Percentiles rank a stretch among this genome's conserved stretches.
phyloP scores from a whole-genome alignment of 2,329 filamentous ascomycete species.

The Parasarocladium wereldwijsianum region DNA sequence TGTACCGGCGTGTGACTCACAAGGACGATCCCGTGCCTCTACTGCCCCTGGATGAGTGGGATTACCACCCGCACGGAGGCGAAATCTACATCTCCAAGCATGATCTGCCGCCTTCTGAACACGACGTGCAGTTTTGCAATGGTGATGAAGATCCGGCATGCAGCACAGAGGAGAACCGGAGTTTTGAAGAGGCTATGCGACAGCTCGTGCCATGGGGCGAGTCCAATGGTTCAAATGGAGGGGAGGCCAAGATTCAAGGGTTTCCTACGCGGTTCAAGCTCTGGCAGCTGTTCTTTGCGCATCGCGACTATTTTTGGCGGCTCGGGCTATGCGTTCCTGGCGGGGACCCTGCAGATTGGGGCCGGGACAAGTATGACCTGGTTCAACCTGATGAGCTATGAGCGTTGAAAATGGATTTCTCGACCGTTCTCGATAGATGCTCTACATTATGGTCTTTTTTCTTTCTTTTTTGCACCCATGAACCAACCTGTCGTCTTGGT shows the following conservation, averaged over 20 bases:
- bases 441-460: too few relatives aligned
- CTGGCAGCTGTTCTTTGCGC: slow-evolving; percentile 89
- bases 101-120: slow-evolving; percentile 49
- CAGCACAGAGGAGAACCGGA: slow-evolving; percentile 44
- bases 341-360: slow-evolving; percentile 57
- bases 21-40: slow-evolving; percentile 76
- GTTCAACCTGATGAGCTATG: slow-evolving; percentile 7
- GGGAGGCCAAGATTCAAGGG: slow-evolving; percentile 23
- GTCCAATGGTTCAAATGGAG: slow-evolving; percentile 11
- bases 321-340: slow-evolving; percentile 79
- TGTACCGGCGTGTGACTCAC: slow-evolving; percentile 73
- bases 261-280: slow-evolving; percentile 50
- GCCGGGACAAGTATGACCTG: slow-evolving; percentile 31
- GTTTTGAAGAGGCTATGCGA: slow-evolving; percentile 13
- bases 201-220: slow-evolving; percentile 11
- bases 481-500: too few relatives aligned
- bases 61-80: slow-evolving; percentile 69
- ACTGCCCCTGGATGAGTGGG: slow-evolving; percentile 77
- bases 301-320: slow-evolving; percentile 94
- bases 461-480: too few relatives aligned
- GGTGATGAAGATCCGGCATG: slow-evolving; percentile 61
- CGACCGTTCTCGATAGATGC: too few relatives aligned
- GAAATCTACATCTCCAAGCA: slow-evolving; percentile 74
- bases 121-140: slow-evolving; percentile 56
- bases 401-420: not conserved